phyloP scores from a whole-genome alignment of 2,329 filamentous ascomycete genomes.

The Epichloe sp. region DNA sequence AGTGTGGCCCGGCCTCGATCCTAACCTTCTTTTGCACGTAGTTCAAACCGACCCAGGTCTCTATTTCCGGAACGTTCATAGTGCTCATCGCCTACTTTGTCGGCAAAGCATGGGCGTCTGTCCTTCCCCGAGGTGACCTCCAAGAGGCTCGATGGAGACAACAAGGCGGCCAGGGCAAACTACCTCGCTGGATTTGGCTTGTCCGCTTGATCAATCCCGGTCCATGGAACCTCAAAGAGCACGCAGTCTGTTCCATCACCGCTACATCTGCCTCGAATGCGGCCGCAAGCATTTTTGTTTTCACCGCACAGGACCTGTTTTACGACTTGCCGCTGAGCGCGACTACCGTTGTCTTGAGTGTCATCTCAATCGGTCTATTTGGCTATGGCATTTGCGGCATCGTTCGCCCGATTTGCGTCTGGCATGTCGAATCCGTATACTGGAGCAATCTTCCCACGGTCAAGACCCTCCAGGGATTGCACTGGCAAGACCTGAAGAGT shows the following conservation, averaged over 20 bases:
- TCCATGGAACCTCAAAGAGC: slow-evolving; percentile 42
- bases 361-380: slow-evolving; percentile 40
- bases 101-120: slow-evolving; percentile 25
- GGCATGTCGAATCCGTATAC: slow-evolving; percentile 43
- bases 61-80: slow-evolving; percentile 40
- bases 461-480: slow-evolving; percentile 39
- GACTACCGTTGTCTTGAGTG: slow-evolving; percentile 31
- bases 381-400: slow-evolving; percentile 41
- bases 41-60: slow-evolving; percentile 38
- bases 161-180: slow-evolving; percentile 24
- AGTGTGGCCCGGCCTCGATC: neutral
- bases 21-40: slow-evolving; percentile 10
- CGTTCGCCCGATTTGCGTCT: slow-evolving; percentile 40
- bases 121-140: slow-evolving; percentile 33
- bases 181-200: slow-evolving; percentile 27
- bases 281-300: slow-evolving; percentile 18
- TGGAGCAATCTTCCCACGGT: slow-evolving; percentile 40
- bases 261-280: slow-evolving; percentile 40
- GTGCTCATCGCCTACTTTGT: slow-evolving; percentile 43
- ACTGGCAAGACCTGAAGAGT: slow-evolving; percentile 36
- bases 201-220: slow-evolving; percentile 36
- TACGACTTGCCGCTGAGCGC: slow-evolving; percentile 33
- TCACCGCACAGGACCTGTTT: slow-evolving; percentile 37
- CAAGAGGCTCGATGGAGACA: slow-evolving; percentile 33
- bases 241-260: slow-evolving; percentile 39